phyloP scores from a whole-genome alignment of 1,139 yeast genomes.

The Lodderomyces beijingensis region DNA sequence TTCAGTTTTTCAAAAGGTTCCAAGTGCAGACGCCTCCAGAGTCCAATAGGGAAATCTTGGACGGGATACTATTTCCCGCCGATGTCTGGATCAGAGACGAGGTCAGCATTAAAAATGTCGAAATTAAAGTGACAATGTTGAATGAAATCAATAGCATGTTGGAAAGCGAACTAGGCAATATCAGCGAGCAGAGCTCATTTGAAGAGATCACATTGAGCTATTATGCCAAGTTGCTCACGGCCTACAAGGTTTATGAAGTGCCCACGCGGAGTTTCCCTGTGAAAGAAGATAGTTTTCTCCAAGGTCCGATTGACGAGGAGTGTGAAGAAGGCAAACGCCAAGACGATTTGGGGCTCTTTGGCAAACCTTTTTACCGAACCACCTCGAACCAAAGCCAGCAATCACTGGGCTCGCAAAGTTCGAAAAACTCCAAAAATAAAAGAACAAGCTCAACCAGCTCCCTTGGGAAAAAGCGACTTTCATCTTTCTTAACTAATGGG shows the following conservation, averaged over 20 bases:
- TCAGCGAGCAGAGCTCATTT: slow-evolving; percentile 13
- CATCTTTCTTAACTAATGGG: slow-evolving; percentile 19
- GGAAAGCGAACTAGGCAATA: slow-evolving; percentile 19
- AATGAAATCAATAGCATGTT: slow-evolving; percentile 34
- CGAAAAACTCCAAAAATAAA: slow-evolving; percentile 2
- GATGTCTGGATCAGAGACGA: slow-evolving; percentile 40
- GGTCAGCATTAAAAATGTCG: slow-evolving; percentile 28
- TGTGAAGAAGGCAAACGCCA: slow-evolving; percentile 13
- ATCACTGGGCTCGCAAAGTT: slow-evolving; percentile 6
- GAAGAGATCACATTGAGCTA: slow-evolving; percentile 31
- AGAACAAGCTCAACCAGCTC: slow-evolving; percentile 13
- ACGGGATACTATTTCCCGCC: slow-evolving; percentile 32
- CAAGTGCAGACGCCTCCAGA: not conserved
- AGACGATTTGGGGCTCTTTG: slow-evolving; percentile 8
- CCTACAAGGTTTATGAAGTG: slow-evolving; percentile 34
- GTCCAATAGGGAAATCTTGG: slow-evolving; percentile 26
- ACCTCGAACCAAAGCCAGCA: slow-evolving; percentile 19
- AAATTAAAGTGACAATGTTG: slow-evolving; percentile 31
- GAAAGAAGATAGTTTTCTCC: slow-evolving; percentile 12
- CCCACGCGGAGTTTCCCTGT: no score
- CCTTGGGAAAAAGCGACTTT: slow-evolving; percentile 22
- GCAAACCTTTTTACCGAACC: slow-evolving; percentile 17
- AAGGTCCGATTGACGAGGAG: slow-evolving; percentile 24
- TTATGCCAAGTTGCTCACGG: slow-evolving; percentile 33
- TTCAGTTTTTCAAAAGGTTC: not conserved